Conservation (phyloP, 2,329 filamentous ascomycete genomes). For the Colletotrichum somersetense region DNA sequence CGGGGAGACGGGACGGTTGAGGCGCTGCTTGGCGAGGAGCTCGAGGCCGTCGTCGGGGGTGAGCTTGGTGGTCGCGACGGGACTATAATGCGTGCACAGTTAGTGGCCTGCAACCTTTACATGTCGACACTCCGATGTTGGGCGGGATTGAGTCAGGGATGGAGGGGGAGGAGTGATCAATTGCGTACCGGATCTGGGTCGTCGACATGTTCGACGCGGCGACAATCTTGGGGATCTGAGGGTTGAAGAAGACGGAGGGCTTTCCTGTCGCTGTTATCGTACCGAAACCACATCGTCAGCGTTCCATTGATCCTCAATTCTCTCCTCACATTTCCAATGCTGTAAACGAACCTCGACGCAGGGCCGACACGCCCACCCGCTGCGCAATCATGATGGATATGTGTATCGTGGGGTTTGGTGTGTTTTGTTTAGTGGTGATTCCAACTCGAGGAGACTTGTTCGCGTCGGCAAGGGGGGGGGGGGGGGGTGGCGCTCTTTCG, state of each 20-base stretch:
- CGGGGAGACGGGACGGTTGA: slow-evolving; percentile 83
- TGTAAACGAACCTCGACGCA: slow-evolving; percentile 66
- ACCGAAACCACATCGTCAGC: slow-evolving; percentile 43
- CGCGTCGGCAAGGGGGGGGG: neutral
- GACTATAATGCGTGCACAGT: slow-evolving; percentile 54
- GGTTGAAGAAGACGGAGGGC: slow-evolving; percentile 61
- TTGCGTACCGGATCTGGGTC: slow-evolving; percentile 61
- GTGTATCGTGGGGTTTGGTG: neutral
- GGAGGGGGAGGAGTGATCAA: slow-evolving; percentile 2
- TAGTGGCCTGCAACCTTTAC: neutral
- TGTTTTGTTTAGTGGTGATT: neutral
- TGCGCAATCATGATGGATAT: slow-evolving; percentile 65
- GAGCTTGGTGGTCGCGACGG: slow-evolving; percentile 69
- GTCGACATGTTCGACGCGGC: slow-evolving; percentile 57
- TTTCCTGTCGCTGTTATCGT: slow-evolving; percentile 53
- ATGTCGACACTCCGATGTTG: neutral
- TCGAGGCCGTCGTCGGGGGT: slow-evolving; percentile 65
- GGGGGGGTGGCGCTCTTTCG: neutral
- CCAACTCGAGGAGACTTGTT: neutral
- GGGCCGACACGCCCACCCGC: slow-evolving; percentile 68
- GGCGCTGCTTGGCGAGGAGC: slow-evolving; percentile 85
- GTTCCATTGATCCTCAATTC: neutral
- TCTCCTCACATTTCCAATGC: neutral
- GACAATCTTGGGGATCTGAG: slow-evolving; percentile 62
- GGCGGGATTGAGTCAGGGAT: neutral